Percentiles rank a stretch among this genome's conserved stretches.
Evolutionary conservation across 2,329 filamentous ascomycete genomes (phyloP).

Genomic region (Metarhizium guizhouense): DNA sequence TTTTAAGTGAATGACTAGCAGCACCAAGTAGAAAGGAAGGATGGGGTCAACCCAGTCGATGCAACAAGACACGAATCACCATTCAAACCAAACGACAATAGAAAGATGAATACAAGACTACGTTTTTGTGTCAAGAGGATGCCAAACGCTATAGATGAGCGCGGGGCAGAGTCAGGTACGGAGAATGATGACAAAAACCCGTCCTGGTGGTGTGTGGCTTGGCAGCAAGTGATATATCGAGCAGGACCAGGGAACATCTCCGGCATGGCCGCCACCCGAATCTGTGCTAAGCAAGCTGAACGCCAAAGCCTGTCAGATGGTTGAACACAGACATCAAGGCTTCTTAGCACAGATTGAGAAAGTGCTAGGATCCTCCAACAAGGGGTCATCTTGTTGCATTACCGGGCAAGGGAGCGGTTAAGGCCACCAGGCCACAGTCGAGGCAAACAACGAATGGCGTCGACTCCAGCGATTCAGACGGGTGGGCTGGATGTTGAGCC

Average conservation of each 20-base stretch:
- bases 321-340: not conserved
- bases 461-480: not conserved
- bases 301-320: slow-evolving; percentile 2
- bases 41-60: slow-evolving; percentile 1
- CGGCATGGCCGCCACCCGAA: slow-evolving; percentile 9
- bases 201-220: not conserved
- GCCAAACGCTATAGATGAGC: not conserved
- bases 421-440: not conserved
- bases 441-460: not conserved
- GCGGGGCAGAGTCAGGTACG: not conserved
- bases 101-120: not conserved
- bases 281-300: slow-evolving; percentile 5
- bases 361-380: not conserved
- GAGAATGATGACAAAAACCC: not conserved
- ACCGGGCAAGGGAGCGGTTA: not conserved
- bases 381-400: slow-evolving; percentile 1
- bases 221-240: not conserved
- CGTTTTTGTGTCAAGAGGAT: not conserved
- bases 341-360: not conserved
- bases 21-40: not conserved
- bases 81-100: not conserved
- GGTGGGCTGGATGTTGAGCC: not conserved
- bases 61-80: not conserved
- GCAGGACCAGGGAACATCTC: slow-evolving; percentile 6
- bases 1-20: not conserved